Evolutionary conservation across 345 rosid species (phyloP).

Genomic region (Eucalyptus globulus): DNA sequence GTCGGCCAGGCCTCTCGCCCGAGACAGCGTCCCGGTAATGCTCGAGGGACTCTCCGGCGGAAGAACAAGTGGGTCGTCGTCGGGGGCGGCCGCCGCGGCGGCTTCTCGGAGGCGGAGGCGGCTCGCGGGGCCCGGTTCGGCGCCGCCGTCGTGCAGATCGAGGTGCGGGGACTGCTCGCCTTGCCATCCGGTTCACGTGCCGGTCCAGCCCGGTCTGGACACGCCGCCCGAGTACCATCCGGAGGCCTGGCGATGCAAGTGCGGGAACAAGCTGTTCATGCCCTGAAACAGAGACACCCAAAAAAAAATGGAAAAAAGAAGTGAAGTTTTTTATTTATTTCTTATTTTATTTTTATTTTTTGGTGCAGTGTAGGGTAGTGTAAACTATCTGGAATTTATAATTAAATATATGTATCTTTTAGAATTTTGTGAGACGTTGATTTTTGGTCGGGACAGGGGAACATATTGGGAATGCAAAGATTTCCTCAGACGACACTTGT

Average conservation of each 20-base stretch:
- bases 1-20: not conserved
- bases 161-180: constrained; percentile 81
- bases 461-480: not conserved
- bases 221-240: constrained; percentile 85
- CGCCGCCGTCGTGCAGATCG: constrained; percentile 73
- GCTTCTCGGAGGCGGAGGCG: constrained; percentile 13
- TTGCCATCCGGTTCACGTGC: constrained; percentile 81
- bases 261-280: constrained; percentile 71
- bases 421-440: not conserved
- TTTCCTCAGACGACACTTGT: not conserved
- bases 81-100: not conserved
- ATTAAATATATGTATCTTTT: not conserved
- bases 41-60: not conserved
- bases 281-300: constrained; percentile 15
- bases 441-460: not conserved
- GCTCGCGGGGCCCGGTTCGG: constrained; percentile 52
- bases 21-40: not conserved
- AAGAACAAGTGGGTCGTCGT: constrained; percentile 1
- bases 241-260: constrained; percentile 99
- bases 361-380: not conserved
- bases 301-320: rapidly evolving
- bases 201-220: constrained; percentile 66
- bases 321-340: not conserved
- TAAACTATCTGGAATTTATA: not conserved
- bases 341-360: not conserved